Conservation (phyloP, 2,329 filamentous ascomycete genomes). For the Cladosporium cucumerinum region DNA sequence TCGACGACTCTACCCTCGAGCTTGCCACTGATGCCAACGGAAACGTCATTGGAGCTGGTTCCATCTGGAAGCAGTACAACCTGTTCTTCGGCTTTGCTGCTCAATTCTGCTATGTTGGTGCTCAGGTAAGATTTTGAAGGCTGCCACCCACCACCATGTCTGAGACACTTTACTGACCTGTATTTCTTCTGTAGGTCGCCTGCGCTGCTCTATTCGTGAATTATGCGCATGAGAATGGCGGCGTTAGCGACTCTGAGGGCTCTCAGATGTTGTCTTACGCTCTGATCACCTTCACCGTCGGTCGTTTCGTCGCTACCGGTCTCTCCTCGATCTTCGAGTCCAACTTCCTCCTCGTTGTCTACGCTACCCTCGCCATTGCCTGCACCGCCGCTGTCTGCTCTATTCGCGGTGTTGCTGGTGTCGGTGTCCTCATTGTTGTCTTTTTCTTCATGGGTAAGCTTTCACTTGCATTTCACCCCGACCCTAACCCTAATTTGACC, state of each 20-base stretch:
- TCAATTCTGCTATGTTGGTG: conserved; percentile 39
- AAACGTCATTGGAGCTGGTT: conserved; percentile 31
- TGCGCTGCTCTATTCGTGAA: conserved; percentile 40
- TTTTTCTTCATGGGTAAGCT: conserved; percentile 42
- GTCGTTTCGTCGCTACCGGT: conserved; percentile 39
- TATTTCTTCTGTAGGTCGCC: conserved; percentile 24
- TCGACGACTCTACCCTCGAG: conserved; percentile 29
- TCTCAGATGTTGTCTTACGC: conserved; percentile 39
- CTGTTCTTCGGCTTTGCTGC: conserved; percentile 39
- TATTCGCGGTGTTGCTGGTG: conserved; percentile 31
- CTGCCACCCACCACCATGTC: no score
- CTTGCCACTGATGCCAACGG: conserved; percentile 32
- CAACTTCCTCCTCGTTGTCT: conserved; percentile 38
- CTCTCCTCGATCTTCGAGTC: conserved; percentile 36
- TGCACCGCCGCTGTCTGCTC: conserved; percentile 35
- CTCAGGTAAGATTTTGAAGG: conserved; percentile 23
- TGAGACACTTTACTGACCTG: no score
- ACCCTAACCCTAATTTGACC: no score
- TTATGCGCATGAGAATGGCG: conserved; percentile 37
- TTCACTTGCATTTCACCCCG: no score
- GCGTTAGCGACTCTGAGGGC: conserved; percentile 30
- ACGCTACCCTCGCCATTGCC: conserved; percentile 33
- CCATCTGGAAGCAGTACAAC: conserved; percentile 41
- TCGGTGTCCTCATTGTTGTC: conserved; percentile 36
- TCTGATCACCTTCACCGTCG: conserved; percentile 40